Evolutionary conservation across 257 asterid genomes (phyloP), one percentile per base, ranked within the genome.

Genomic region (Solanum raphanifolium): DNA sequence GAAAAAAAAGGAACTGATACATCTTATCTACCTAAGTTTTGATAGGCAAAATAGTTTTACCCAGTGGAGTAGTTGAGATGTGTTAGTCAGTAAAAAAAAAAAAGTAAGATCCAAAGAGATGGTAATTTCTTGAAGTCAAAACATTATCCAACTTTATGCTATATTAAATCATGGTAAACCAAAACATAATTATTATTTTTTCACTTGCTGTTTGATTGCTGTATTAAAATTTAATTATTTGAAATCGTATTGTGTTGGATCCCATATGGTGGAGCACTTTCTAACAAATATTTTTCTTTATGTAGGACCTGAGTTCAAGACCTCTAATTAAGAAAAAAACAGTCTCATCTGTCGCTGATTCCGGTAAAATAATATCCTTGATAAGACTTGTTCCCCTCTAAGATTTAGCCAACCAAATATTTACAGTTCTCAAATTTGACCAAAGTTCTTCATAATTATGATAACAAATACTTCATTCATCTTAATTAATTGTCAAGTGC

Each of bases 231-330:
- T 52, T 16, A 0, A 52, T 52, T 52, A 52, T 52, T 18, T 52
- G 1, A 18, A 6, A 16, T 52, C 1, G 23, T 16, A 52, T 6
- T 2, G 60, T 52, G 62, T 52, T 0, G 9, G 0, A 52, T 16
- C 23, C 0, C 1, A 52, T 16, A 5, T 6, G 23, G 0, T 0
- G 4, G 62, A 16, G 0, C 9, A 18, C 4, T 52, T 0, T 18
- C 1, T 6, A 52, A 16, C 23, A 52, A 52, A 52, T 0, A 52
- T 52, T 16, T 46, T 15, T 52, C 0, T 18, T 2, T 52, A 18
- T 18, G 0, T 18, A 52, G 0, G 1, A 52, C 0, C 2, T 52
- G 0, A 52, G 0, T 2, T 52, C 9, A 52, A 52, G 0, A 18
- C 1, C 4, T 18, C n/a, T 18, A 18, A 52, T 52, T 52, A 2